Evolutionary conservation across 257 asterid genomes (phyloP), one percentile per base, ranked within the genome.

Genomic region (Galeopsis tetrahit): DNA sequence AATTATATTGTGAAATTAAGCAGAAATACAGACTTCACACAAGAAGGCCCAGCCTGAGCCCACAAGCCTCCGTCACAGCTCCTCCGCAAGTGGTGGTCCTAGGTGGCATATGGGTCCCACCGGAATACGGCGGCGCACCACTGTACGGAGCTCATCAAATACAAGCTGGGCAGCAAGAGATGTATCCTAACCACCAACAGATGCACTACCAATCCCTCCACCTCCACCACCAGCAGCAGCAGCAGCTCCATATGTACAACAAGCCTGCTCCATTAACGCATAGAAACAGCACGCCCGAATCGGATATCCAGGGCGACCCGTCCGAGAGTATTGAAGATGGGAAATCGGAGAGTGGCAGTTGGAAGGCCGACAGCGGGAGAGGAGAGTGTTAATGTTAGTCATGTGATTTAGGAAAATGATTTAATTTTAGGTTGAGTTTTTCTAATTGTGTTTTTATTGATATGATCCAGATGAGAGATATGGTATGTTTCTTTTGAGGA

Each of bases 11-110:
- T 59, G 44, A 63, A 14, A n/a, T n/a, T n/a, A n/a, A 60, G 63
- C 92, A 95, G 99, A 95, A 95, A 72, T 95, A 88, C 79, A 86
- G 99, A 68, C 97, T 95, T 21, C 99, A 95, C 91, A 95, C 97
- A 2, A 83, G 99, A 73, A 87, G 98, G 85, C 98, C 99, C 40
- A 86, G 95, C 78, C 99, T 97, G 43, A 92, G 89, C 76, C 92
- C 96, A 63, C 99, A 92, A 74, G 71, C 81, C 15, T 46, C 92
- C 10, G 86, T 84, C 32, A 59, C 94, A 0, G 77, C 88, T 36
- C 78, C 87, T 33, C 92, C 97, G 0, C 99, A 86, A 49, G 81
- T 92, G 71, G 96, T 95, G 31, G 89, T 95, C 57, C 77, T 91
- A 4, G 97, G 99, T 0, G 93, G 99, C 64, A 90, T 92, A 85